Base-by-base conservation (phyloP, 306 rosid genomes). In the Cyamopsis tetragonoloba region DNA sequence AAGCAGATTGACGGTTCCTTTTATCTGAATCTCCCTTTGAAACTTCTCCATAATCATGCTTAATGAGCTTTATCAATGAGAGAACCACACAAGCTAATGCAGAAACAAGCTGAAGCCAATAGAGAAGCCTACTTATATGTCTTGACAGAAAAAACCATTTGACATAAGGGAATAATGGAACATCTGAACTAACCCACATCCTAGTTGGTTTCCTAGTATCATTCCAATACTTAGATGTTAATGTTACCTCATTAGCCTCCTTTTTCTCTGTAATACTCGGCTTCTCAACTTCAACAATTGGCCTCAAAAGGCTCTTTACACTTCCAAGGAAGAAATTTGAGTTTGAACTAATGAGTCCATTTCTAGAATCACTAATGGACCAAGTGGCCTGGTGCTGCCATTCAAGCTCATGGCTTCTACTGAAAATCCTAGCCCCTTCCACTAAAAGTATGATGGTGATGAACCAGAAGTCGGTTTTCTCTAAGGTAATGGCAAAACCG, bases 381-480 rank as follows among this genome's bases (percentile, higher is more conserved):
- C 95, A 85, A 7, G 95, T 90, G 44, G 95, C 84, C 66, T 87
- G 92, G 71, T 87, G 96, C 48, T 90, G 96, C 91, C 91, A 90
- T 57, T 90, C 95, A 30, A 90, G 89, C 75, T 90, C 96, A 22
- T 82, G 96, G 20, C 95, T 90, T 35, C 95, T 74, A 86, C 96
- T 90, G 77, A 90, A 87, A 30, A 90, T 82, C 53, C 96, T 66
- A 34, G 96, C 46, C 26, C 96, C 96, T 62, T 90, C 96, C 4
- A 90, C 80, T 31, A 90, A 47, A 73, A 87, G 64, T 58, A 90
- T 90, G 70, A 90, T 74, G 9, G 97, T 86, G 70, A 91, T 81
- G 80, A 86, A 75, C 97, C 96, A 88, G 66, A 88, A 91, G 54
- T 91, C 91, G 2, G 87, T 79, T 66, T 68, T 71, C 53, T 84